These are phyloP conservation scores for Apiotrichum laibachii DNA, from an alignment of 1,284 basidiomycete species.

Conservation along the genomic window DNA sequence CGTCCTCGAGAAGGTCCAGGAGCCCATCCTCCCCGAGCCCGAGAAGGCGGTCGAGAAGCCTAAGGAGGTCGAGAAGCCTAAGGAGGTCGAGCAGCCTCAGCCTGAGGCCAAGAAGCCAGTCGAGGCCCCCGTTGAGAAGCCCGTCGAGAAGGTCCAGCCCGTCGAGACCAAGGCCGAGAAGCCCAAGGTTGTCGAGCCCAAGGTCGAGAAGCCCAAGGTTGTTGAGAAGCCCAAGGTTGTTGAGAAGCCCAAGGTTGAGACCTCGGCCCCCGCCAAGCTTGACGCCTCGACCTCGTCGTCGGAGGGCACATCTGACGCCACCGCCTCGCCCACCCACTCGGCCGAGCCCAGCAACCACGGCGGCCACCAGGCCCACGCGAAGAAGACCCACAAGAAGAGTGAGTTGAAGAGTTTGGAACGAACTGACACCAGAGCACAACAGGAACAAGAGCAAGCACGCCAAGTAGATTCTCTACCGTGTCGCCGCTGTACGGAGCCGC, in stretches of 20 bases:
- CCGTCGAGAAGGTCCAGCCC: not conserved
- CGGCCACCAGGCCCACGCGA: not conserved
- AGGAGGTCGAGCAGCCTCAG: not conserved
- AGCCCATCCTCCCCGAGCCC: not conserved
- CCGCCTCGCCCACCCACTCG: not conserved
- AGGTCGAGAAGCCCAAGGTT: not conserved
- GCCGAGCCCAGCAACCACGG: not conserved
- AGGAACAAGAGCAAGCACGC: not conserved
- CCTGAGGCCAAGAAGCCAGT: not conserved
- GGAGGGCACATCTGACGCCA: not conserved
- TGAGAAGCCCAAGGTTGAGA: no score
- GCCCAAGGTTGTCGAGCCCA: not conserved
- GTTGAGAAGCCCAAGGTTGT: not conserved
- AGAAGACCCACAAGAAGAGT: conserved; percentile 1
- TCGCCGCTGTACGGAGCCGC: no score
- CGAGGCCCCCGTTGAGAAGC: not conserved
- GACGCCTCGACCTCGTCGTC: not conserved
- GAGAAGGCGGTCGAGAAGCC: not conserved
- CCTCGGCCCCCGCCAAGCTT: no score
- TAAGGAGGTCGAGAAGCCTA: not conserved
- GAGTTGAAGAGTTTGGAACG: not conserved
- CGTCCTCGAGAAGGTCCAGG: not conserved
- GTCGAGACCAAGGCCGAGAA: not conserved
- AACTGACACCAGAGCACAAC: not conserved
- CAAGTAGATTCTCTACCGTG: no score